Evolutionary conservation across 2,329 filamentous ascomycete species (phyloP).

Genomic region (Thielaviopsis musarum): DNA sequence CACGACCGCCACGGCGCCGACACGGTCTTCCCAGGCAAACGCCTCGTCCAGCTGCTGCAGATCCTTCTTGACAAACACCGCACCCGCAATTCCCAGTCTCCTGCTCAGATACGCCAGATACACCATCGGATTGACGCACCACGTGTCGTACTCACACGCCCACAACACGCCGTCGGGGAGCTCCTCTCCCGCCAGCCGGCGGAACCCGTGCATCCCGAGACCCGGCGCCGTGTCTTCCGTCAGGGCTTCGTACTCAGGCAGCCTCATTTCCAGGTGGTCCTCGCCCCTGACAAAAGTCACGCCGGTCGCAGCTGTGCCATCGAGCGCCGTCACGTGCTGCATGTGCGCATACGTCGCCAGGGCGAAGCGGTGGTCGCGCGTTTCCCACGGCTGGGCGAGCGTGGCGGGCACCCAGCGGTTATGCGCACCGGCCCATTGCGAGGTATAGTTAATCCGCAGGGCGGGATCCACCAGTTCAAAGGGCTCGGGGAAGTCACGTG

Average conservation of each 20-base stretch:
- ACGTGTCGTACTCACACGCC: slow-evolving; percentile 35
- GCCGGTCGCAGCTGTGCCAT: slow-evolving; percentile 23
- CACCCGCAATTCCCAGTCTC: slow-evolving; percentile 13
- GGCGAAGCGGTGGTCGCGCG: slow-evolving; percentile 27
- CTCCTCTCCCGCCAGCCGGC: slow-evolving; percentile 21
- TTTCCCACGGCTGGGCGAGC: slow-evolving; percentile 16
- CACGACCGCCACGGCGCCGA: slow-evolving; percentile 19
- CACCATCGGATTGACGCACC: slow-evolving; percentile 37
- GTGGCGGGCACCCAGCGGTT: slow-evolving; percentile 31
- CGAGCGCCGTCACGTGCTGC: slow-evolving; percentile 17
- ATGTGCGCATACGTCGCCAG: slow-evolving; percentile 27
- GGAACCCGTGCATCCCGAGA: slow-evolving; percentile 23
- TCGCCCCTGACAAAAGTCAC: slow-evolving; percentile 32
- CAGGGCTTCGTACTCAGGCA: slow-evolving; percentile 23
- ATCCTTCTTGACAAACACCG: slow-evolving; percentile 21
- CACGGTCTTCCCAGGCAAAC: slow-evolving; percentile 19
- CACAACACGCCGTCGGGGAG: slow-evolving; percentile 26
- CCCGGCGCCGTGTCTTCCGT: slow-evolving; percentile 18
- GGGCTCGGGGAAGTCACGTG: slow-evolving; percentile 29
- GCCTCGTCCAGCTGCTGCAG: slow-evolving; percentile 23
- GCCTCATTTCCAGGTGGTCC: slow-evolving; percentile 30
- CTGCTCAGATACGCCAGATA: slow-evolving; percentile 32
- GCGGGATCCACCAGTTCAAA: slow-evolving; percentile 27
- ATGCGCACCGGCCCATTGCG: slow-evolving; percentile 40
- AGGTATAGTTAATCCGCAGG: slow-evolving; percentile 33